These are phyloP conservation scores for Galeopsis tetrahit DNA, from an alignment of 257 asterid genomes.

Conservation along the genomic window DNA sequence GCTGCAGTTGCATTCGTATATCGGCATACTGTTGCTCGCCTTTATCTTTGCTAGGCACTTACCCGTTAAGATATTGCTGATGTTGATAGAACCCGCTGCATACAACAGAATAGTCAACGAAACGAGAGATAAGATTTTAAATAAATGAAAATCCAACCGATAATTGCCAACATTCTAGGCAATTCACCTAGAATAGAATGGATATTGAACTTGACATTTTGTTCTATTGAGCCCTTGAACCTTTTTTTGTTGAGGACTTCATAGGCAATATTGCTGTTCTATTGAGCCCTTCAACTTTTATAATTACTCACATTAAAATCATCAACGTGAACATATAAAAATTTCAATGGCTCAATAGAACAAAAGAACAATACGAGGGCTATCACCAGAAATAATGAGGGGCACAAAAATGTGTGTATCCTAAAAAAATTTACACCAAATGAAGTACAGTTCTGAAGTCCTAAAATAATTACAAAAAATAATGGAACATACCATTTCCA, in stretches of 20 bases:
- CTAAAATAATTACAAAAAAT: background rate
- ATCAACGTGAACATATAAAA: background rate
- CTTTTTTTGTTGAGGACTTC: background rate
- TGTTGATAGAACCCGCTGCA: constrained; percentile 94
- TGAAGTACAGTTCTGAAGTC: background rate
- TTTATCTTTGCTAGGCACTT: constrained; percentile 95
- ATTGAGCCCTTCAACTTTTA: background rate
- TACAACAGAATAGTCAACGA: constrained; percentile 16
- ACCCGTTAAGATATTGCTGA: constrained; percentile 93
- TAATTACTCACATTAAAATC: background rate
- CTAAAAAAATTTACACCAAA: background rate
- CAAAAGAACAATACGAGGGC: background rate
- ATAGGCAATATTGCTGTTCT: background rate
- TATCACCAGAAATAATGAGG: background rate
- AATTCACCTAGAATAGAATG: background rate
- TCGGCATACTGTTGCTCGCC: constrained; percentile 60
- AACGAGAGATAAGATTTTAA: background rate
- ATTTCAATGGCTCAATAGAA: background rate
- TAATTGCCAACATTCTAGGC: background rate
- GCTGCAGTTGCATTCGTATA: constrained; percentile 63
- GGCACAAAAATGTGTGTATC: background rate
- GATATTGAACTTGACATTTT: background rate
- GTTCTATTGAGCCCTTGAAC: background rate
- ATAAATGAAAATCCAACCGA: background rate
- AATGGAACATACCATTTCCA: constrained; percentile 66